Evolutionary conservation across 495 filamentous ascomycete species (phyloP).

Genomic region (Letharia columbiana): DNA sequence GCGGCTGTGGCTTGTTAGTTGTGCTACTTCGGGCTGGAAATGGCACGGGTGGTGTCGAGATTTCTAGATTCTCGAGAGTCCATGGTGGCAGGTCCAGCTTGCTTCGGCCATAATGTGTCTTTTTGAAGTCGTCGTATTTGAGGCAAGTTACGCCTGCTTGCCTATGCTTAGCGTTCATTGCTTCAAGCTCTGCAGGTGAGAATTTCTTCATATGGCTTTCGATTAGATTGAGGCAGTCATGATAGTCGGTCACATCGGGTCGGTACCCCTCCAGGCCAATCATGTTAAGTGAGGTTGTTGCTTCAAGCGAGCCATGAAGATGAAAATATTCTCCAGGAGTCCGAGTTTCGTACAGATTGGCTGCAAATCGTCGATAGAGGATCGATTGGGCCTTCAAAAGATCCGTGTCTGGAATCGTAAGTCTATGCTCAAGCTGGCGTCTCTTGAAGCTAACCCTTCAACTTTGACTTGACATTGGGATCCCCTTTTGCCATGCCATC

Average conservation of each 20-base stretch:
- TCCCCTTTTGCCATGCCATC: slow-evolving; percentile 60
- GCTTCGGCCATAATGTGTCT: slow-evolving; percentile 34
- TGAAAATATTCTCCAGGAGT: slow-evolving; percentile 60
- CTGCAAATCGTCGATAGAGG: slow-evolving; percentile 46
- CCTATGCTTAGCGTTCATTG: slow-evolving; percentile 49
- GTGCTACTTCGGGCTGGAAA: slow-evolving; percentile 33
- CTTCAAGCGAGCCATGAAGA: slow-evolving; percentile 70
- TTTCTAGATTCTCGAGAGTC: slow-evolving; percentile 42
- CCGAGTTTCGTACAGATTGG: slow-evolving; percentile 66
- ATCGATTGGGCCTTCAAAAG: no score
- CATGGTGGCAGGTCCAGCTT: slow-evolving; percentile 37
- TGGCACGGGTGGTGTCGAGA: slow-evolving; percentile 43
- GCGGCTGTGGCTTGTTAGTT: not conserved
- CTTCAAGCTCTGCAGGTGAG: slow-evolving; percentile 54
- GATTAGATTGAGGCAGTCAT: slow-evolving; percentile 57
- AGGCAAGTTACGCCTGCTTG: slow-evolving; percentile 61
- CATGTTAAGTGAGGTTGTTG: slow-evolving; percentile 59
- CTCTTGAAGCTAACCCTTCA: slow-evolving; percentile 60
- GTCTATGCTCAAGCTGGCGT: slow-evolving; percentile 26
- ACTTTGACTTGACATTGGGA: slow-evolving; percentile 47
- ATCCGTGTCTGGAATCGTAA: no score
- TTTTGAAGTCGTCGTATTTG: slow-evolving; percentile 56
- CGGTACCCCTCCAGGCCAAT: slow-evolving; percentile 56
- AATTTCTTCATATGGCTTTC: slow-evolving; percentile 56
- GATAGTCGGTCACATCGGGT: slow-evolving; percentile 57